Conservation (phyloP, 2,329 filamentous ascomycete species). For the Fusarium buxicola region DNA sequence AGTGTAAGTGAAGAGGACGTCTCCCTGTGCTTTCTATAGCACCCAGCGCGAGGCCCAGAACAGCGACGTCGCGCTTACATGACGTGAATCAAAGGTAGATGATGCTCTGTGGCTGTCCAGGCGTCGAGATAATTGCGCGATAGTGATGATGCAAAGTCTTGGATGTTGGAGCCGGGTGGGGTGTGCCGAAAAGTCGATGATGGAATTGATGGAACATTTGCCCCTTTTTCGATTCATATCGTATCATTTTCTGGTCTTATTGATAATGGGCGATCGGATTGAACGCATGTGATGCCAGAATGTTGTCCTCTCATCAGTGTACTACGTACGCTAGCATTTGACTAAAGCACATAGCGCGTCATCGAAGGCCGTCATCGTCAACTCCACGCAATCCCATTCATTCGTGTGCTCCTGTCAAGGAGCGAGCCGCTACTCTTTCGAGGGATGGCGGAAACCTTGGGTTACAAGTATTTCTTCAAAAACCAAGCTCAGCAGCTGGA, state of each 20-base stretch:
- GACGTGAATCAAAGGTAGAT: constrained; percentile 7
- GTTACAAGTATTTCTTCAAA: constrained; percentile 12
- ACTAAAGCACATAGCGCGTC: constrained; percentile 1
- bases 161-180: neutral
- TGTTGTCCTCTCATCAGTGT: neutral
- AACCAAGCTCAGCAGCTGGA: constrained; percentile 25
- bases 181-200: neutral
- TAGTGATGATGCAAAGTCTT: neutral
- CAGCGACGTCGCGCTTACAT: neutral
- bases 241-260: neutral
- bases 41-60: too few relatives aligned
- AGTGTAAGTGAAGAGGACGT: too few relatives aligned
- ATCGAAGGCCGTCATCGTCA: constrained; percentile 3
- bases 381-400: constrained; percentile 10
- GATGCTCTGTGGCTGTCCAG: constrained; percentile 30
- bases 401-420: constrained; percentile 2
- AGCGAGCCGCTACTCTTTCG: constrained; percentile 1
- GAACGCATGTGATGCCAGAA: constrained; percentile 1
- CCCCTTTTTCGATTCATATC: neutral
- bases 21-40: too few relatives aligned
- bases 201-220: neutral
- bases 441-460: constrained; percentile 9
- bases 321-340: neutral
- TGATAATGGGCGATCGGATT: neutral
- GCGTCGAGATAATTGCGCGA: constrained; percentile 5